These are phyloP conservation scores for Verticillium albo-atrum DNA, from an alignment of 2,329 filamentous ascomycete species.

Conservation along the genomic window DNA sequence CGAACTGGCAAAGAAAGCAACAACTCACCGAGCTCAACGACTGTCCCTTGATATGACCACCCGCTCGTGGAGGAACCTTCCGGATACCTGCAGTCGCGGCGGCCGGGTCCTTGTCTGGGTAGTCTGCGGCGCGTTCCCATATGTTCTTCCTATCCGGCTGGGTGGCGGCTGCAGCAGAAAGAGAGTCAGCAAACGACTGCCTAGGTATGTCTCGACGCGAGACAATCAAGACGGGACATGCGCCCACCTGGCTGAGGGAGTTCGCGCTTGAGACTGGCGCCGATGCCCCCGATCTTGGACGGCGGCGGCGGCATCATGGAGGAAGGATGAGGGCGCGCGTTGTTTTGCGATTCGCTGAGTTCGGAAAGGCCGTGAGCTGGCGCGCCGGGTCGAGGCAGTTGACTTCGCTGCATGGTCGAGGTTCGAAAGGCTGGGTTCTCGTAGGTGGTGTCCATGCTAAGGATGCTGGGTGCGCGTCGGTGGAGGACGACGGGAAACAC, in stretches of 20 bases:
- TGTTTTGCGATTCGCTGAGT: conserved; percentile 57
- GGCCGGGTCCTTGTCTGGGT: conserved; percentile 32
- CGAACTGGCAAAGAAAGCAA: not conserved
- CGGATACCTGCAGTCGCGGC: conserved; percentile 18
- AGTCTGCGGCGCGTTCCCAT: conserved; percentile 50
- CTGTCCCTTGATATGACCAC: conserved; percentile 1
- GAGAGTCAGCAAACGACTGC: conserved; percentile 3
- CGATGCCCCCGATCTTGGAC: conserved; percentile 23
- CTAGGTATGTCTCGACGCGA: not conserved
- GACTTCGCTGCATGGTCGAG: conserved; percentile 16
- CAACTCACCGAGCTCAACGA: conserved; percentile 7
- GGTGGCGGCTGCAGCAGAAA: conserved; percentile 42
- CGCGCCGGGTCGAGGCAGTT: conserved; percentile 13
- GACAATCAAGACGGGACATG: conserved; percentile 8
- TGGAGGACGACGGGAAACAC: conserved; percentile 8
- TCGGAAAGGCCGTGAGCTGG: conserved; percentile 39
- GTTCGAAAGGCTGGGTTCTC: conserved; percentile 25
- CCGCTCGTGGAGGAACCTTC: conserved; percentile 6
- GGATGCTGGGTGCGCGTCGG: conserved; percentile 14
- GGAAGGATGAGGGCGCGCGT: conserved; percentile 43
- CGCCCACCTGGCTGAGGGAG: conserved; percentile 39
- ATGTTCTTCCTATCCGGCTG: conserved; percentile 59
- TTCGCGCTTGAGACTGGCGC: conserved; percentile 42
- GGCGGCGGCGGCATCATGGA: conserved; percentile 33
- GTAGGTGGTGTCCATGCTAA: conserved; percentile 27